These are phyloP conservation scores for Gardenia jasminoides DNA, from an alignment of 257 asterid genomes.

Conservation along the genomic window DNA sequence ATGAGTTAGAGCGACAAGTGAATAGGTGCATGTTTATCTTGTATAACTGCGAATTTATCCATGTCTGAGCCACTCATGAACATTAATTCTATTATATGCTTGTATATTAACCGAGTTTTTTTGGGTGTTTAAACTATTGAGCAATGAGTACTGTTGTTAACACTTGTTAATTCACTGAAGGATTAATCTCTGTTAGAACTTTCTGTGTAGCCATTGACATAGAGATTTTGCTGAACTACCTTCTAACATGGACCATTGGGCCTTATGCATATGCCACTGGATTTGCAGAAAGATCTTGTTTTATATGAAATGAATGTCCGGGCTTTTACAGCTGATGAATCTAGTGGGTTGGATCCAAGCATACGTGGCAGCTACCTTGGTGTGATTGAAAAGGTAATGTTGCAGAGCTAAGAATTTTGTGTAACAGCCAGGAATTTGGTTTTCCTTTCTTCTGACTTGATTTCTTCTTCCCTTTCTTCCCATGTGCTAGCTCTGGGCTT, in stretches of 20 bases:
- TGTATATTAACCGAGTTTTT: neutral
- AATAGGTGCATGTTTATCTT: neutral
- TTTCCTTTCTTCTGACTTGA: neutral
- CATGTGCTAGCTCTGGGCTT: neutral
- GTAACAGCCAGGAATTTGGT: neutral
- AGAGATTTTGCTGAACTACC: neutral
- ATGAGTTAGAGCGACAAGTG: neutral
- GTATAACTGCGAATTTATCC: neutral
- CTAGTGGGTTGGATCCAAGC: constrained; percentile 72
- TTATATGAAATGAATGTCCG: constrained; percentile 97
- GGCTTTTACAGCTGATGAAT: constrained; percentile 84
- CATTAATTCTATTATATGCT: neutral
- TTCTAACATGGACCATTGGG: neutral
- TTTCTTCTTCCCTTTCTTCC: neutral
- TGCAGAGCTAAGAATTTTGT: constrained; percentile 1
- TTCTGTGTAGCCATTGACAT: neutral
- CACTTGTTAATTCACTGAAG: neutral
- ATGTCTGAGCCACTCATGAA: neutral
- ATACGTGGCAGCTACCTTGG: constrained; percentile 93
- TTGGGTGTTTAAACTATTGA: constrained; percentile 1
- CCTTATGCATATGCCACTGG: constrained; percentile 14
- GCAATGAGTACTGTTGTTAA: neutral
- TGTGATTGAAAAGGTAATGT: constrained; percentile 77
- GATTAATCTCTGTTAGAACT: neutral
- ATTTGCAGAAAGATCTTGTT: constrained; percentile 85